Conservation (phyloP, 352 stramenopile species). For the Phytophthora tubulina region DNA sequence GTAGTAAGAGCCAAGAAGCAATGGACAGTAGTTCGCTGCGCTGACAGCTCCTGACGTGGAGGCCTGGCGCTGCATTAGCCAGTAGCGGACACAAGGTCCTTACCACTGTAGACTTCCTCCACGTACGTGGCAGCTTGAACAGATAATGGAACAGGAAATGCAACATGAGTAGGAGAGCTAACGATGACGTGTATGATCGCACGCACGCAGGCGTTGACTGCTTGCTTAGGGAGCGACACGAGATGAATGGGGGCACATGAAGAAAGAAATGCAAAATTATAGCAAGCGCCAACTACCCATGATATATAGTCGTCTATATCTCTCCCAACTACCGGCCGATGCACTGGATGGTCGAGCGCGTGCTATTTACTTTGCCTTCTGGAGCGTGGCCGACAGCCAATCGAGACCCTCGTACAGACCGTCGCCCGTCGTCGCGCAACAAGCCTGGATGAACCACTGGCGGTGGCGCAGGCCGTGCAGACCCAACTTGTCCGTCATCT, state of each 20-base stretch:
- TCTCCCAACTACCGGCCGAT: constrained; percentile 45
- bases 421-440: constrained; percentile 98
- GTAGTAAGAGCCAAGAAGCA: constrained; percentile 25
- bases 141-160: not conserved
- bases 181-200: constrained; percentile 15
- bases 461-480: constrained; percentile 96
- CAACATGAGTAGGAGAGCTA: not conserved
- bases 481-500: constrained; percentile 99
- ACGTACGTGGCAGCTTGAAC: not conserved
- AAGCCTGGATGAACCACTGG: constrained; percentile 99
- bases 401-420: constrained; percentile 99
- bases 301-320: constrained; percentile 55
- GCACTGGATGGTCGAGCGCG: constrained; percentile 32
- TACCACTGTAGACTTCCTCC: not conserved
- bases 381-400: constrained; percentile 94
- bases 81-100: constrained; percentile 3
- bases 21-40: constrained; percentile 12
- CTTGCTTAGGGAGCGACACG: constrained; percentile 11
- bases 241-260: constrained; percentile 8
- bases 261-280: constrained; percentile 42
- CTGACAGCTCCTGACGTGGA: constrained; percentile 18
- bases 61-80: not conserved
- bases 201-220: not conserved
- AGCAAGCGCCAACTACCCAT: constrained; percentile 45
- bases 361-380: constrained; percentile 92